A percentile compares a stretch with the other conserved stretches of the same genome.
Evolutionary conservation across 169 alveolate species (phyloP).

Genomic region (Plasmodium vivax): DNA sequence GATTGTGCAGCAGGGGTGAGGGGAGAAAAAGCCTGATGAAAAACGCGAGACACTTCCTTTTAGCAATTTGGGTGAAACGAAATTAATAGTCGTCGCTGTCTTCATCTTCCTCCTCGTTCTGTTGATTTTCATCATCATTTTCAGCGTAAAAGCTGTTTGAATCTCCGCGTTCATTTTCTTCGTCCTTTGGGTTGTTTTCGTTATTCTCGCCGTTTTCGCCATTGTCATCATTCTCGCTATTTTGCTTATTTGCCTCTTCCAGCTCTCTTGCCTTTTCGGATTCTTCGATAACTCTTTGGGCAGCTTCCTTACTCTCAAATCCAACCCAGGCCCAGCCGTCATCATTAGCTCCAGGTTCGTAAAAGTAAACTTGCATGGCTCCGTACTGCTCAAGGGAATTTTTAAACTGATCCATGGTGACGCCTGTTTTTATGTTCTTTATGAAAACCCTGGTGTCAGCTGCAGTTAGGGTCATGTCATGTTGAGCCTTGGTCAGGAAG

Average conservation of each 20-base stretch:
- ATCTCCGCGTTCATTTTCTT: constrained; percentile 36
- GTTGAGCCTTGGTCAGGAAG: constrained; percentile 66
- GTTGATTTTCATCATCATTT: constrained; percentile 11
- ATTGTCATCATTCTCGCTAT: constrained; percentile 7
- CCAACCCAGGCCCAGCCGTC: constrained; percentile 88
- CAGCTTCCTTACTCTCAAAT: constrained; percentile 77
- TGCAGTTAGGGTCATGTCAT: constrained; percentile 56
- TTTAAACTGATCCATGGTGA: constrained; percentile 72
- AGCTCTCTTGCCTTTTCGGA: constrained; percentile 41
- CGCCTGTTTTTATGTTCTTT: constrained; percentile 73
- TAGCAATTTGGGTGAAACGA: neutral
- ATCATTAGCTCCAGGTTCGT: constrained; percentile 78
- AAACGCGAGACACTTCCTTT: neutral
- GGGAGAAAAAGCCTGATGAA: neutral
- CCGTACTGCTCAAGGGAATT: constrained; percentile 79
- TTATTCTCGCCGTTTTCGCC: constrained; percentile 11
- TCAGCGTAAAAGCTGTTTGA: constrained; percentile 59
- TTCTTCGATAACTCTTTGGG: constrained; percentile 73
- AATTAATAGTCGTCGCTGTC: constrained; percentile 25
- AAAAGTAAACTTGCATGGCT: constrained; percentile 82
- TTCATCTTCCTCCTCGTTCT: constrained; percentile 50
- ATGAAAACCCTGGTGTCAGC: constrained; percentile 56
- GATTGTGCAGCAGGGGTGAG: neutral
- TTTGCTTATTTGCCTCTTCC: constrained; percentile 5
- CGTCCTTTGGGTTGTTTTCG: neutral